phyloP scores from a whole-genome alignment of 2,329 filamentous ascomycete genomes.

The Cladobotryum mycophilum region DNA sequence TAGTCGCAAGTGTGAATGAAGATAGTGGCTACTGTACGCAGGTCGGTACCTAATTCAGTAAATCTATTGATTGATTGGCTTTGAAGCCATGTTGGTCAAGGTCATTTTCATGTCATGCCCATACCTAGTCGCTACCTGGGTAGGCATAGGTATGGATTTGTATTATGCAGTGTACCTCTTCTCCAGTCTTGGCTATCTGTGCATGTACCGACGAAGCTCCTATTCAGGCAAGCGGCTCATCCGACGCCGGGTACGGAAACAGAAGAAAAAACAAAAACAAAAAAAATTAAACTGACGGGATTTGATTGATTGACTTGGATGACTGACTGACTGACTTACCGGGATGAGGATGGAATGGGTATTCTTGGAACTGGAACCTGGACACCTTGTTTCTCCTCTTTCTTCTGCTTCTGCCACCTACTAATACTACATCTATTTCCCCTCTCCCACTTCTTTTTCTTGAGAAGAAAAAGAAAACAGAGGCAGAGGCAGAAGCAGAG shows the following conservation, averaged over 20 bases:
- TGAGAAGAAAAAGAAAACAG: too few relatives aligned
- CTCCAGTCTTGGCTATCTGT: constrained; percentile 2
- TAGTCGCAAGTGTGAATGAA: neutral
- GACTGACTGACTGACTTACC: neutral
- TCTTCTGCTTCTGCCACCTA: neutral
- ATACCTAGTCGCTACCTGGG: too few relatives aligned
- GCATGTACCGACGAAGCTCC: neutral
- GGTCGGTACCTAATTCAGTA: neutral
- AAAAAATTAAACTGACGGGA: neutral
- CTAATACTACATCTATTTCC: constrained; percentile 1
- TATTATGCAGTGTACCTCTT: too few relatives aligned
- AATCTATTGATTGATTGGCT: too few relatives aligned
- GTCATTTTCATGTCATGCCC: neutral
- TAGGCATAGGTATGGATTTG: too few relatives aligned
- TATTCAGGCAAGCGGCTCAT: constrained; percentile 5
- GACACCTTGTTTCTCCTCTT: neutral
- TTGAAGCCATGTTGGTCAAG: neutral
- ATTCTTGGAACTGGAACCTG: too few relatives aligned
- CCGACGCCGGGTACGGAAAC: constrained; percentile 5
- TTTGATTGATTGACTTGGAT: neutral
- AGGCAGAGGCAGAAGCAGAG: too few relatives aligned
- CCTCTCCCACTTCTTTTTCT: neutral
- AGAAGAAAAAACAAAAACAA: neutral
- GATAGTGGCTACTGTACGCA: neutral
- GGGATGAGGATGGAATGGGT: too few relatives aligned